Conservation (phyloP, 495 filamentous ascomycete species). For the Astrothelium subdiscretum region DNA sequence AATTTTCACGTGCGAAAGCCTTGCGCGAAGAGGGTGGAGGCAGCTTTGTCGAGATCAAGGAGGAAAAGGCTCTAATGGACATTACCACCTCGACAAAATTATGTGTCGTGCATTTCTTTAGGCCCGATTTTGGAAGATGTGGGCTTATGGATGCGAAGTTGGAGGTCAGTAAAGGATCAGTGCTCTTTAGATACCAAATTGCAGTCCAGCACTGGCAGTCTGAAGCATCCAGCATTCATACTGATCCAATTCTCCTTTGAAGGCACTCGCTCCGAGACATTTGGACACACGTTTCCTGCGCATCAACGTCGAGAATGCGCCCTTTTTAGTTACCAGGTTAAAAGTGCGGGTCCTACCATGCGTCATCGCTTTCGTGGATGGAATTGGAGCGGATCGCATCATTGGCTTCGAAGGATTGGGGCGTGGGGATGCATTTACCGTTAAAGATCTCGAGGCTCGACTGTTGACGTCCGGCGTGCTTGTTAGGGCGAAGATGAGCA, state of each 20-base stretch:
- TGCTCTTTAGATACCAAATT: neutral
- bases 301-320: conserved; percentile 60
- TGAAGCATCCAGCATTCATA: neutral
- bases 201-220: neutral
- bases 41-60: conserved; percentile 46
- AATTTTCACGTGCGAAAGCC: conserved; percentile 39
- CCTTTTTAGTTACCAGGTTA: conserved; percentile 60
- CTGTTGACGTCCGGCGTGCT: conserved; percentile 49
- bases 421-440: conserved; percentile 49
- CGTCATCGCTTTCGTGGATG: conserved; percentile 62
- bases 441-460: conserved; percentile 50
- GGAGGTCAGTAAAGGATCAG: conserved; percentile 25
- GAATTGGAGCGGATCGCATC: conserved; percentile 53
- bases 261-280: conserved; percentile 48
- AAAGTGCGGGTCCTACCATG: conserved; percentile 62
- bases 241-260: neutral
- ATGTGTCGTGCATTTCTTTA: conserved; percentile 65
- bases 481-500: conserved; percentile 39
- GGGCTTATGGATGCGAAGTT: conserved; percentile 56
- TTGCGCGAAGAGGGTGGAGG: conserved; percentile 26
- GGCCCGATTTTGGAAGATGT: conserved; percentile 63
- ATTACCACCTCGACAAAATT: conserved; percentile 53
- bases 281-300: conserved; percentile 57
- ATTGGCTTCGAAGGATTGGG: conserved; percentile 66
- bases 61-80: conserved; percentile 57